Base-by-base conservation (phyloP, 345 rosid species). In the Cochlearia excelsa region DNA sequence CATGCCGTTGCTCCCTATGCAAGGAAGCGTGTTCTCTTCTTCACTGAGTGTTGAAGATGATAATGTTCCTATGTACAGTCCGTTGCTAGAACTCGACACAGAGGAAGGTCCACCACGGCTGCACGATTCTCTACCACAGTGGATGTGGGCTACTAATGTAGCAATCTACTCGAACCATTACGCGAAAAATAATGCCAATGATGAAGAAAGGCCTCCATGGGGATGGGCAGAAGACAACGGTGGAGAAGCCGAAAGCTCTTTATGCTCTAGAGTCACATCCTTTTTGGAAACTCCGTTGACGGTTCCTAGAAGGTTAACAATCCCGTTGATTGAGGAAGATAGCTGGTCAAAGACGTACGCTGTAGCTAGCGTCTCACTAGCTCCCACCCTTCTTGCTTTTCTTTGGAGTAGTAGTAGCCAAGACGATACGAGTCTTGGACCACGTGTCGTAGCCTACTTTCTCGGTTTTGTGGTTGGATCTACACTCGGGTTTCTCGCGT, bases 131-230 rank as follows among this genome's bases (percentile, higher is more conserved):
- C 69, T 85, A 29, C 92, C 92, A 7, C 86, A 78, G 38, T 83
- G 88, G 93, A 85, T 85, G 88, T 85, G 93, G 93, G 81, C 93
- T 43, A 77, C 85, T 2, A 80, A 86, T 52, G 87, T 84, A 3
- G 90, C 95, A 8, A 84, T 84, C 50, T 86, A 78, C 51, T 86
- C 94, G 8, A 79, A 81, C 59, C 77, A 83, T 70, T 65, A 66
- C 29, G 27, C 69, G 6, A 83, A 75, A 62, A 41, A 30, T 30
- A 57, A 23, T 59, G 34, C 47, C 5, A 26, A 30, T 1, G 82
- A 80, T 53, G 71, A 76, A 47, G 85, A 81, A 51, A 76, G 79
- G 44, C 81, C 82, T 71, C 85, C 85, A 5, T 81, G 82, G 85
- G 82, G 82, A 38, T 81, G 85, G 85, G 61, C 68, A 8, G 82